These are phyloP conservation scores for Zygosaccharomyces bisporus DNA, from an alignment of 805 yeast genomes.

Conservation along the genomic window DNA sequence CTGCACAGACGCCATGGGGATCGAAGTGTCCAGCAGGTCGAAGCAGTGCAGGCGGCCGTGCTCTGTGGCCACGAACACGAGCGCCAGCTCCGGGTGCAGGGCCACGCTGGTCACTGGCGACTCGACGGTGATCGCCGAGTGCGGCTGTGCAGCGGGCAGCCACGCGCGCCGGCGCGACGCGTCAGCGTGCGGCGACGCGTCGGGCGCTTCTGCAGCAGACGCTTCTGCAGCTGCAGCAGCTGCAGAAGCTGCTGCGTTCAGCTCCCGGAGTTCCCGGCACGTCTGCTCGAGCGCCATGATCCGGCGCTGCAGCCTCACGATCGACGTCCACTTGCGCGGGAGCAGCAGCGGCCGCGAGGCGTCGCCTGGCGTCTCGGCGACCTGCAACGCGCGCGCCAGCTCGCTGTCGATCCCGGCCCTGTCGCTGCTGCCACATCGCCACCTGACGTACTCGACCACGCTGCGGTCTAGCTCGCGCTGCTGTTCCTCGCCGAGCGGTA, in stretches of 20 bases:
- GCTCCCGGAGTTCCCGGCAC: slow-evolving; percentile 45
- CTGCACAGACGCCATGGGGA: slow-evolving; percentile 57
- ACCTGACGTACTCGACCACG: slow-evolving; percentile 17
- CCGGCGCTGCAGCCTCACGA: slow-evolving; percentile 70
- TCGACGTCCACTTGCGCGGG: slow-evolving; percentile 79
- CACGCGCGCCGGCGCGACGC: slow-evolving; percentile 42
- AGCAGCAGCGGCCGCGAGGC: slow-evolving; percentile 9
- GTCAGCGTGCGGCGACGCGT: slow-evolving; percentile 2
- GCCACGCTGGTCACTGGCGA: slow-evolving; percentile 58
- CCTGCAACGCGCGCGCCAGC: slow-evolving; percentile 5
- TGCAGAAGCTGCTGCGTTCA: too few relatives aligned
- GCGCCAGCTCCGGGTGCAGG: slow-evolving; percentile 72
- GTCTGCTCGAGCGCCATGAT: slow-evolving; percentile 68
- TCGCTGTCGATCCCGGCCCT: slow-evolving; percentile 5
- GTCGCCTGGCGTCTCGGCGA: not conserved
- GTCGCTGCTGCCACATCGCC: slow-evolving; percentile 10
- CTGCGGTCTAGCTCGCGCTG: slow-evolving; percentile 18
- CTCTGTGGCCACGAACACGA: slow-evolving; percentile 59
- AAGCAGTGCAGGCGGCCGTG: slow-evolving; percentile 73
- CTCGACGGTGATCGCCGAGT: slow-evolving; percentile 50
- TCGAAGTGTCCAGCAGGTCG: slow-evolving; percentile 58
- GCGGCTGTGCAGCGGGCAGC: slow-evolving; percentile 54
- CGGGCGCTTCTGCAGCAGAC: slow-evolving; percentile 4
- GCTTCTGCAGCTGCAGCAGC: too few relatives aligned
- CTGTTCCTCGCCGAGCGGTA: slow-evolving; percentile 18